A percentile compares a stretch with the other conserved stretches of the same genome.
These are phyloP conservation scores for Colletotrichum destructivum DNA, from an alignment of 2,329 filamentous ascomycete species.

Conservation along the genomic window DNA sequence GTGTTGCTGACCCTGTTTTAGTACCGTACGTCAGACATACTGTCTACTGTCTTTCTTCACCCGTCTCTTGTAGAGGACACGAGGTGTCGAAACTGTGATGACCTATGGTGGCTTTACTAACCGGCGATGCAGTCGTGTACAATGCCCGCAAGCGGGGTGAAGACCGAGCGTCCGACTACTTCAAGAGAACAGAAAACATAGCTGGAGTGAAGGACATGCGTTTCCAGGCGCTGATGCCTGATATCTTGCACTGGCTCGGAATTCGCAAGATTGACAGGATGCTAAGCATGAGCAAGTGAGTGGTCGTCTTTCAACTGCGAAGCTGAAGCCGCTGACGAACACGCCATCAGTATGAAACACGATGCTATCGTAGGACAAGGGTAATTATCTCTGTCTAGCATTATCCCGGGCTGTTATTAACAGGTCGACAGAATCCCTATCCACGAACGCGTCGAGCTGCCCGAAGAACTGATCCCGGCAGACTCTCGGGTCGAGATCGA, in stretches of 20 bases:
- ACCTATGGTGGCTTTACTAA: constrained; percentile 16
- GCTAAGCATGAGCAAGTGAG: constrained; percentile 97
- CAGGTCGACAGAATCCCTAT: constrained; percentile 79
- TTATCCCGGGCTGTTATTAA: constrained; percentile 36
- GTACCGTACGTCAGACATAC: constrained; percentile 60
- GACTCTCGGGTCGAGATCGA: constrained; percentile 99
- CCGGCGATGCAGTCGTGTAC: constrained; percentile 68
- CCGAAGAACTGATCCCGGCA: constrained; percentile 92
- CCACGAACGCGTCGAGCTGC: constrained; percentile 90
- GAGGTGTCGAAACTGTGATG: background rate
- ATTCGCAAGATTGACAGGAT: constrained; percentile 99
- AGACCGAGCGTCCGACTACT: constrained; percentile 91
- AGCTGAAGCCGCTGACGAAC: constrained; percentile 14
- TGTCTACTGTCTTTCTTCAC: background rate
- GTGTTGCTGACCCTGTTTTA: constrained; percentile 53
- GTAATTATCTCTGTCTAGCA: constrained; percentile 56
- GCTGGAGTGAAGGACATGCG: constrained; percentile 97
- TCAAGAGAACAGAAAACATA: constrained; percentile 97
- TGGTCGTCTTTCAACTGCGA: constrained; percentile 41
- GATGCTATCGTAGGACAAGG: constrained; percentile 90
- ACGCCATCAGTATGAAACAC: constrained; percentile 81
- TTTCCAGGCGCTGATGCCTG: constrained; percentile 98
- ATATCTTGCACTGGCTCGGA: constrained; percentile 97
- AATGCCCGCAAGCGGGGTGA: constrained; percentile 86
- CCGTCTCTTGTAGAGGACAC: background rate